A percentile compares a stretch with the other conserved stretches of the same genome.
Conservation (phyloP, 768 basidiomycete species). For the Rhodosporidiobolus odoratus region DNA sequence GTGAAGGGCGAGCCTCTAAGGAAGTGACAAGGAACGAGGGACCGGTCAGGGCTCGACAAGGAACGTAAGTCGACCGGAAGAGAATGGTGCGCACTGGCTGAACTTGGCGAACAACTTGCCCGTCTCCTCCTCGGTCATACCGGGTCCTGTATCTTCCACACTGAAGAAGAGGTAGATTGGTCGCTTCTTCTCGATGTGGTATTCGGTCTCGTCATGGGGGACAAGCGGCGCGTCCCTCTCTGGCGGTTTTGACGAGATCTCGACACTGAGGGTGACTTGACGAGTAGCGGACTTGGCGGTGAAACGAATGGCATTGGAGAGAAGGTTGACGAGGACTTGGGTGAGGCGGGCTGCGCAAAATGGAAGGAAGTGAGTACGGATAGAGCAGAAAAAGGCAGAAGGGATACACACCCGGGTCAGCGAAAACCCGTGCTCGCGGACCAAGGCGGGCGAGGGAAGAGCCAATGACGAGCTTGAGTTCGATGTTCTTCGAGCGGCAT, state of each 20-base stretch:
- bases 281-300: conserved; percentile 40
- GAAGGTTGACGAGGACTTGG: conserved; percentile 46
- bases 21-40: no score
- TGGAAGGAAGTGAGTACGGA: conserved; percentile 4
- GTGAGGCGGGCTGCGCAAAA: conserved; percentile 41
- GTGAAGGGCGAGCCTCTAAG: conserved; percentile 42
- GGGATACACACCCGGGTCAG: conserved; percentile 23
- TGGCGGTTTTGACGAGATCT: conserved; percentile 41
- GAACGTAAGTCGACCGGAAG: neutral
- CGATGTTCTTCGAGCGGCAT: conserved; percentile 45
- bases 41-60: neutral
- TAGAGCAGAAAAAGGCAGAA: neutral
- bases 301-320: conserved; percentile 47
- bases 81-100: conserved; percentile 32
- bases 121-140: conserved; percentile 44
- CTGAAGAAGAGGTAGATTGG: conserved; percentile 43
- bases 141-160: conserved; percentile 45
- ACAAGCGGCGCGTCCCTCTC: conserved; percentile 21
- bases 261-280: conserved; percentile 41
- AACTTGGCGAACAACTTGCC: conserved; percentile 44
- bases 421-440: conserved; percentile 25
- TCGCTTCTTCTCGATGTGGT: conserved; percentile 30
- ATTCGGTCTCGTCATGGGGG: conserved; percentile 42
- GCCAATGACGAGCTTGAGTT: conserved; percentile 44
- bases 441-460: conserved; percentile 41